Evolutionary conservation across 805 yeast species (phyloP), one percentile per base, ranked within the genome.

Genomic region (Cyberlindnera misumaiensis): DNA sequence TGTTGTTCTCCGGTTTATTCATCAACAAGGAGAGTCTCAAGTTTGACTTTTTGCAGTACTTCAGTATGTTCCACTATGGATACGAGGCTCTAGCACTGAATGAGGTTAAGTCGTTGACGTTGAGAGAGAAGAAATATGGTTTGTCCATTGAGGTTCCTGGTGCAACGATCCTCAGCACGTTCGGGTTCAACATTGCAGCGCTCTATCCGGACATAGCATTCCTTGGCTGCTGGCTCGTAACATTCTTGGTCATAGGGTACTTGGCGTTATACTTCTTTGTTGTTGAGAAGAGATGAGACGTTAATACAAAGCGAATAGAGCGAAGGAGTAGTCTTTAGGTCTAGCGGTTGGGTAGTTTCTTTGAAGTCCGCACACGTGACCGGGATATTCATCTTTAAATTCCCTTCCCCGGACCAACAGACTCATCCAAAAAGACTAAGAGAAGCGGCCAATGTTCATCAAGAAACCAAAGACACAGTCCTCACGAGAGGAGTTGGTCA

Each of bases 111-210:
- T 84, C 86, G 27, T 70, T 93, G 56, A 79, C 86, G 11, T 68
- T 93, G 51, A 77, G 76, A 46, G 98, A 93, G 57, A 80, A 77
- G 56, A 93, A 93, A 62, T 90, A 82, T 54, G 98, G 98, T 0
- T 70, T 93, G 31, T 83, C 89, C 32, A 90, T 93, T 51, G 96
- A 88, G 60, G 94, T 93, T 12, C 98, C 98, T 0, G 98, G 98
- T 10, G 97, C 98, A 2, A 94, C 95, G 2, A 93, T 93, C 40
- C 70, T 93, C 49, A 84, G 95, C 49, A 87, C 97, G 0, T 93
- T 93, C 66, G 98, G 98, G 0, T 93, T 93, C 59, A 75, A 85
- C 47, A 90, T 86, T 11, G 76, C 79, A 17, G 93, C 89, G 2
- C 73, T 84, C 38, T 61, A 75, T 60, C 66, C 67, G 27, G 97